A percentile compares a stretch with the other conserved stretches of the same genome.
Evolutionary conservation across 345 rosid species (phyloP).

Genomic region (Firmiana major): DNA sequence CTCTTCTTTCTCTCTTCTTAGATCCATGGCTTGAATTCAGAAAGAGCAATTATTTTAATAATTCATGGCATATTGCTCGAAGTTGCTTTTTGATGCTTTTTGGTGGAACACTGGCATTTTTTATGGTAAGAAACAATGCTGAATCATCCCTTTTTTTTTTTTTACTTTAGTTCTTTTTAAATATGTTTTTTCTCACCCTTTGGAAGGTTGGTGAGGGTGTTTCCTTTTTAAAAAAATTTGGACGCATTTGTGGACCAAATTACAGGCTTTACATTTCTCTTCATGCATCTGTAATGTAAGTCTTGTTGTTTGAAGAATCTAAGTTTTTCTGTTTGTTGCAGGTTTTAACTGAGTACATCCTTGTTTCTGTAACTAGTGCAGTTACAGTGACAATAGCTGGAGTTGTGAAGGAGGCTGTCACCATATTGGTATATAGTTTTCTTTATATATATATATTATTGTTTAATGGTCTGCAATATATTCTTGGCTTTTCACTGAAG

Average conservation of each 20-base stretch:
- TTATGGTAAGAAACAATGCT: slow-evolving; percentile 57
- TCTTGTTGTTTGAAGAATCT: slow-evolving; percentile 7
- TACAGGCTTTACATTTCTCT: not conserved
- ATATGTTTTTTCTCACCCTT: not conserved
- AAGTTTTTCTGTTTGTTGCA: slow-evolving; percentile 32
- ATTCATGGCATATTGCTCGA: slow-evolving; percentile 63
- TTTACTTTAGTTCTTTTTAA: not conserved
- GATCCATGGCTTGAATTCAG: slow-evolving; percentile 94
- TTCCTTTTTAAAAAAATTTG: not conserved
- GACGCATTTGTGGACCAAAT: not conserved
- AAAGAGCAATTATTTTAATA: slow-evolving; percentile 69
- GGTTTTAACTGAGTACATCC: slow-evolving; percentile 91
- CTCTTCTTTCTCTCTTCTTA: slow-evolving; percentile 70
- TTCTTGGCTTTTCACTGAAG: not conserved
- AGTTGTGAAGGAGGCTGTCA: slow-evolving; percentile 96
- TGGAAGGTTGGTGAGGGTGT: not conserved
- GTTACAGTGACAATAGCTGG: slow-evolving; percentile 98
- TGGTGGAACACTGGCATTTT: slow-evolving; percentile 94
- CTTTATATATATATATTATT: slow-evolving; percentile 20
- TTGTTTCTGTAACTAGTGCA: slow-evolving; percentile 98
- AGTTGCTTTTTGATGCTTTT: slow-evolving; percentile 92
- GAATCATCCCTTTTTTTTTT: not conserved
- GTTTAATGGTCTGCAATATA: not conserved
- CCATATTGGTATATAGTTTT: slow-evolving; percentile 53
- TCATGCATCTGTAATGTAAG: not conserved